These are phyloP conservation scores for Anisodus acutangulus DNA, from an alignment of 257 asterid species.

Conservation along the genomic window DNA sequence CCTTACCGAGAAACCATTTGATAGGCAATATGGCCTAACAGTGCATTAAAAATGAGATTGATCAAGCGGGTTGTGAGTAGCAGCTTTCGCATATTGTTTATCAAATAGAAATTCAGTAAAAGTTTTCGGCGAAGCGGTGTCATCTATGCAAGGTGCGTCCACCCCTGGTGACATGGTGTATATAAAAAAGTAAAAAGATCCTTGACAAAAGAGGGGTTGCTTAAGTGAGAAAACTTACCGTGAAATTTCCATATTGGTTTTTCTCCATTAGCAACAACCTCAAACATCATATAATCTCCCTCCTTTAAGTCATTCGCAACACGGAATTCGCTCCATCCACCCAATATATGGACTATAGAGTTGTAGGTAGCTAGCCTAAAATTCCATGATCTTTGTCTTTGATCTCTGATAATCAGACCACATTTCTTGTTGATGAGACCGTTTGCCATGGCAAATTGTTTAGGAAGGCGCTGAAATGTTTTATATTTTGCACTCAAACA, in stretches of 20 bases:
- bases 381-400: background rate
- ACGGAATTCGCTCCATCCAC: background rate
- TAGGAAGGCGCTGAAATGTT: slow-evolving; percentile 26
- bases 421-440: slow-evolving; percentile 27
- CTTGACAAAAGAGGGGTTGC: background rate
- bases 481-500: slow-evolving; percentile 12
- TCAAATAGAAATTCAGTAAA: background rate
- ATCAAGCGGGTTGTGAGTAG: background rate
- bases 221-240: background rate
- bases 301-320: background rate
- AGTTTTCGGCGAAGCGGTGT: background rate
- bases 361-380: background rate
- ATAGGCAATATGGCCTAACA: background rate
- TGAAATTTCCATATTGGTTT: slow-evolving; percentile 17
- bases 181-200: background rate
- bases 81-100: background rate
- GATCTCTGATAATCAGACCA: slow-evolving; percentile 5
- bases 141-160: background rate
- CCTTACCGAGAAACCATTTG: background rate
- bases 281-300: slow-evolving; percentile 12
- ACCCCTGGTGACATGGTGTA: background rate
- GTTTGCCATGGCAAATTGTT: background rate
- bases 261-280: slow-evolving; percentile 22
- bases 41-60: background rate
- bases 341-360: background rate